These are phyloP conservation scores for Hypoxylon sp. DNA, from an alignment of 2,329 filamentous ascomycete species.

Conservation along the genomic window DNA sequence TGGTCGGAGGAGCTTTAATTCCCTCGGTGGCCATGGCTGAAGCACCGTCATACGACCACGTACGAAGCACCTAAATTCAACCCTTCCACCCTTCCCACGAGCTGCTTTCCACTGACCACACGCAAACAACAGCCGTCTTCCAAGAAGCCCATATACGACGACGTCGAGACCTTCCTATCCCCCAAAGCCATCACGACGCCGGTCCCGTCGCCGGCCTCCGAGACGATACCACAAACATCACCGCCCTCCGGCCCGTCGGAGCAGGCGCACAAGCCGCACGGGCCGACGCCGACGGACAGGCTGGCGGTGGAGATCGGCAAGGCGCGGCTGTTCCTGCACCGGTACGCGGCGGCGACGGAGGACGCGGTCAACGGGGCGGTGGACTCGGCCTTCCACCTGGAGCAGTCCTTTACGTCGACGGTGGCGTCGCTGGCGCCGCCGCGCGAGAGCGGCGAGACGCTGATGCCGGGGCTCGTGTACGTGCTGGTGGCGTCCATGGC, in stretches of 20 bases:
- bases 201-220: slow-evolving; percentile 46
- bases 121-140: slow-evolving; percentile 17
- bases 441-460: slow-evolving; percentile 82
- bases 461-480: slow-evolving; percentile 90
- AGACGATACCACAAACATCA: slow-evolving; percentile 43
- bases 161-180: slow-evolving; percentile 58
- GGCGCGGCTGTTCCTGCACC: slow-evolving; percentile 81
- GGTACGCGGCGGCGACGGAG: slow-evolving; percentile 76
- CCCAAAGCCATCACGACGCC: slow-evolving; percentile 39
- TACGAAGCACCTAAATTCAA: slow-evolving; percentile 21
- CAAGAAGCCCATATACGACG: slow-evolving; percentile 84
- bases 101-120: slow-evolving; percentile 9
- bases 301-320: slow-evolving; percentile 83
- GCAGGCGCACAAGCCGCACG: slow-evolving; percentile 46
- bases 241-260: slow-evolving; percentile 40
- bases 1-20: slow-evolving; percentile 46
- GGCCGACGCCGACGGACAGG: slow-evolving; percentile 86
- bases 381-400: slow-evolving; percentile 81
- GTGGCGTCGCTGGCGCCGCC: slow-evolving; percentile 87
- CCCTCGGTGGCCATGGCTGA: slow-evolving; percentile 56
- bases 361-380: slow-evolving; percentile 83
- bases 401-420: slow-evolving; percentile 89
- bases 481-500: slow-evolving; percentile 95
- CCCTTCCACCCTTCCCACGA: neutral
- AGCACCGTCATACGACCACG: slow-evolving; percentile 46